Conservation (phyloP, 495 filamentous ascomycete species). For the Hypoxylon crocopeplum region DNA sequence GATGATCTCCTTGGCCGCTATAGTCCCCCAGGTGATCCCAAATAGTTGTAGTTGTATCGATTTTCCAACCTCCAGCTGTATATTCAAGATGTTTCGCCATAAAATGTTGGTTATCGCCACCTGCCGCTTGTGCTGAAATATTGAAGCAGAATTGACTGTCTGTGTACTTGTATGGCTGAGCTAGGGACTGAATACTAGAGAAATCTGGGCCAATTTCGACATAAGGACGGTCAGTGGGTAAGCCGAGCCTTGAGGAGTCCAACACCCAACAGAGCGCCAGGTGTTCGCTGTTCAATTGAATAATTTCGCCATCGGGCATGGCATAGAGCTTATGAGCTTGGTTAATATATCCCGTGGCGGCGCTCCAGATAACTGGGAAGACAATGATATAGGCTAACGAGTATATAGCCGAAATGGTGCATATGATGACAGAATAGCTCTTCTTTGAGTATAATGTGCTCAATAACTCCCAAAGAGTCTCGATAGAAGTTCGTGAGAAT, state of each 20-base stretch:
- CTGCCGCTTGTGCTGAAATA: too few species aligned
- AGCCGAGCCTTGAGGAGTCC: not conserved
- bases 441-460: not conserved
- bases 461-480: constrained; percentile 5
- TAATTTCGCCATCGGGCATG: constrained; percentile 2
- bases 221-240: not conserved
- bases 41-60: too few species aligned
- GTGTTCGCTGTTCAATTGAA: constrained; percentile 1
- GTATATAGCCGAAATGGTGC: constrained; percentile 5
- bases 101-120: too few species aligned
- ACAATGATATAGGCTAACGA: constrained; percentile 2
- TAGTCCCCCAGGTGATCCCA: too few species aligned
- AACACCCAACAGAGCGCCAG: constrained; percentile 19
- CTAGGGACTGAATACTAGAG: not conserved
- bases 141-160: too few species aligned
- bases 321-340: constrained; percentile 17
- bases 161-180: too few species aligned
- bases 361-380: constrained; percentile 5
- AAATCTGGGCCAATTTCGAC: constrained; percentile 9
- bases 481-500: constrained; percentile 3
- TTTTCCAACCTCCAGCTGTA: too few species aligned
- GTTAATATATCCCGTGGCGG: constrained; percentile 8
- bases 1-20: too few species aligned
- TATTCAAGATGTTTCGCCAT: too few species aligned
- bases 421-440: constrained; percentile 9